These are phyloP conservation scores for Darksidea phi DNA, from an alignment of 495 filamentous ascomycete species.

Conservation along the genomic window DNA sequence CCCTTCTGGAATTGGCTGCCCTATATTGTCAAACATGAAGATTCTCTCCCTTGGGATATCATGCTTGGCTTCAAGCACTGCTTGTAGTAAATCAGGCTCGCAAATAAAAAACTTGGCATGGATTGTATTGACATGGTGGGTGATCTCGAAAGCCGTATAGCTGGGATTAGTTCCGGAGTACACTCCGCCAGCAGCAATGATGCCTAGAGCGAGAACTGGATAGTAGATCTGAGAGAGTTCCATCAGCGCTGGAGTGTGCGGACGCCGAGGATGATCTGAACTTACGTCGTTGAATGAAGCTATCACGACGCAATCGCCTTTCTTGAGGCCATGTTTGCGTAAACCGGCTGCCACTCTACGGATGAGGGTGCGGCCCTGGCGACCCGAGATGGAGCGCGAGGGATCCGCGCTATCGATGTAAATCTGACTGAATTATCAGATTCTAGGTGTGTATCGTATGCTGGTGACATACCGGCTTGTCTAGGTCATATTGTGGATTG, in stretches of 20 bases:
- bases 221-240: conserved; percentile 12
- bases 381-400: conserved; percentile 29
- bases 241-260: not conserved
- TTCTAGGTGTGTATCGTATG: not conserved
- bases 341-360: conserved; percentile 41
- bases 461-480: conserved; percentile 33
- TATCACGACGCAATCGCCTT: conserved; percentile 40
- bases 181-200: conserved; percentile 68
- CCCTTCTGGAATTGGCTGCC: conserved; percentile 20
- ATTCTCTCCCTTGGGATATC: conserved; percentile 19
- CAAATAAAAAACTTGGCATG: conserved; percentile 51
- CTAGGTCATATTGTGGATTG: conserved; percentile 36
- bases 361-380: conserved; percentile 31
- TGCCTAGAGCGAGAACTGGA: conserved; percentile 49
- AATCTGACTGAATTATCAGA: conserved; percentile 14
- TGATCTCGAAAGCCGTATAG: conserved; percentile 62
- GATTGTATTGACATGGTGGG: conserved; percentile 65
- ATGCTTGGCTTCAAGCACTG: conserved; percentile 4
- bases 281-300: conserved; percentile 36
- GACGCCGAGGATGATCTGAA: not conserved
- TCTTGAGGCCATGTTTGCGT: conserved; percentile 32
- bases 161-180: conserved; percentile 73
- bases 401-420: conserved; percentile 38
- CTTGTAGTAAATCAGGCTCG: conserved; percentile 17
- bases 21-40: conserved; percentile 37